These are phyloP conservation scores for Tetrahymena malaccensis DNA, from an alignment of 73 alveolate genomes.

Conservation along the genomic window DNA sequence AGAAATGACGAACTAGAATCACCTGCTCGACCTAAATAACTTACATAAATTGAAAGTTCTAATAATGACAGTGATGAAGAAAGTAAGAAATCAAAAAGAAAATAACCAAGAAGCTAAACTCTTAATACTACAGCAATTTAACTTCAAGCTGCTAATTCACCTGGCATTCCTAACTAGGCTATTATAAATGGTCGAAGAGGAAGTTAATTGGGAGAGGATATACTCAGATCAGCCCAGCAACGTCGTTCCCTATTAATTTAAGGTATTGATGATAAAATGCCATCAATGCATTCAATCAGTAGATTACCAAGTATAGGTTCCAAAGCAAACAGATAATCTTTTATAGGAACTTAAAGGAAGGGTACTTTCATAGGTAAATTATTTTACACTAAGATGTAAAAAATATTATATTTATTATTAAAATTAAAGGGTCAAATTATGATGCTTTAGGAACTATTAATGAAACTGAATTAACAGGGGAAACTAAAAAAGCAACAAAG, in stretches of 20 bases:
- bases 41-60: neutral
- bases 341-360: neutral
- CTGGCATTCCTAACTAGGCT: neutral
- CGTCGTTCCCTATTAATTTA: neutral
- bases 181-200: neutral
- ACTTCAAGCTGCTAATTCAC: neutral
- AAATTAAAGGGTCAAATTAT: neutral
- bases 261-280: neutral
- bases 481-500: neutral
- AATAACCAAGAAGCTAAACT: neutral
- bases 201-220: neutral
- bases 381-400: neutral
- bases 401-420: neutral
- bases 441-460: neutral
- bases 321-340: neutral
- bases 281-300: neutral
- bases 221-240: neutral
- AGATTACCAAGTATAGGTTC: neutral
- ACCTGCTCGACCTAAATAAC: neutral
- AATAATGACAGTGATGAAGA: neutral
- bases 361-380: neutral
- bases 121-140: neutral
- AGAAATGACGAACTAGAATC: neutral
- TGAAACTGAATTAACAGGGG: neutral
- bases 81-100: neutral